Evolutionary conservation across 2,329 filamentous ascomycete species (phyloP).

Genomic region (Penicillium italicum): DNA sequence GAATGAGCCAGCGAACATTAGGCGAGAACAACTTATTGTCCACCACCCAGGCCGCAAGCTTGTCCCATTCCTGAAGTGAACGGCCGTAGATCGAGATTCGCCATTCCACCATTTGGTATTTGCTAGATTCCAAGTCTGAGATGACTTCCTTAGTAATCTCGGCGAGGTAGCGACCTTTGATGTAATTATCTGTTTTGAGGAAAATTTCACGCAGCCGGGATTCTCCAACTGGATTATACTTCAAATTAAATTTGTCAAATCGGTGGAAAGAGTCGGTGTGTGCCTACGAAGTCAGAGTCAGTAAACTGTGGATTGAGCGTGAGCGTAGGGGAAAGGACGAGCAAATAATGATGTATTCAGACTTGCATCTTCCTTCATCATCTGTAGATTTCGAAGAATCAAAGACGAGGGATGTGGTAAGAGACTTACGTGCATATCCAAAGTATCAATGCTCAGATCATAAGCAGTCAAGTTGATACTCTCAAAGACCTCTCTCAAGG

Average conservation of each 20-base stretch:
- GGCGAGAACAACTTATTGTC: conserved; percentile 98
- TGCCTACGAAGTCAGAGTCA: conserved; percentile 51
- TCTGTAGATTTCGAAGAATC: not conserved
- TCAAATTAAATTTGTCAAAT: conserved; percentile 99
- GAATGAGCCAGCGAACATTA: conserved; percentile 95
- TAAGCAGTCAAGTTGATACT: conserved; percentile 97
- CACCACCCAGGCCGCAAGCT: conserved; percentile 92
- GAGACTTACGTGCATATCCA: conserved; percentile 88
- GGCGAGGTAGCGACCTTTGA: conserved; percentile 89
- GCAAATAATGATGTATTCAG: not conserved
- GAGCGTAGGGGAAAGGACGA: not conserved
- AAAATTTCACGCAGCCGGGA: conserved; percentile 97
- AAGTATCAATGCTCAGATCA: conserved; percentile 93
- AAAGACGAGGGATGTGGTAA: not conserved
- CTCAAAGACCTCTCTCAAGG: conserved; percentile 88
- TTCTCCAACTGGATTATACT: conserved; percentile 96
- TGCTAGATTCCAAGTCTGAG: conserved; percentile 93
- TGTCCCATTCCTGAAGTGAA: conserved; percentile 93
- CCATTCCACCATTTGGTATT: conserved; percentile 99
- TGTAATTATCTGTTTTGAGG: conserved; percentile 96
- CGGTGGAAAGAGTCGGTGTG: conserved; percentile 98
- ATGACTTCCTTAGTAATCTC: conserved; percentile 99
- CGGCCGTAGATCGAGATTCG: conserved; percentile 96
- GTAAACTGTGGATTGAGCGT: not conserved
- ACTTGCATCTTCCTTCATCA: not conserved